These are phyloP conservation scores for Auriscalpium vulgare DNA, from an alignment of 768 basidiomycete species.

Conservation along the genomic window DNA sequence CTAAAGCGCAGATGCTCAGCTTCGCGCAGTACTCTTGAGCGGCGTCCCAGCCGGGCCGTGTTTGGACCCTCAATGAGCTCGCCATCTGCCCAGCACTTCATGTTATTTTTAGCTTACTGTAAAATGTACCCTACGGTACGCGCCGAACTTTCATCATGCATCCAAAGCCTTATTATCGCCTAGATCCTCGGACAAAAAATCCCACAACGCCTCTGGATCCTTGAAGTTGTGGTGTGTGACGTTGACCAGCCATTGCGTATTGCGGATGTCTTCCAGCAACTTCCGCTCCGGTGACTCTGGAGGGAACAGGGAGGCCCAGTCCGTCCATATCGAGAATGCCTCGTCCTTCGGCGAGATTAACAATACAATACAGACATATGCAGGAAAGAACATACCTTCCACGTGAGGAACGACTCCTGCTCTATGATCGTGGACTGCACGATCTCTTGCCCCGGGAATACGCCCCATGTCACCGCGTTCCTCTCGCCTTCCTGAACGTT, in stretches of 20 bases:
- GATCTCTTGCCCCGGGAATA: slow-evolving; percentile 95
- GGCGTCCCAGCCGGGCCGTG: no score
- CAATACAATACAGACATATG: neutral
- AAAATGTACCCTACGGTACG: no score
- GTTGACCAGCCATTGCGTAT: slow-evolving; percentile 83
- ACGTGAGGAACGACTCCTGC: slow-evolving; percentile 85
- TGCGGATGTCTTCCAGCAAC: slow-evolving; percentile 63
- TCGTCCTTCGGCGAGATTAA: slow-evolving; percentile 59
- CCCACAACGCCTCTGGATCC: slow-evolving; percentile 70
- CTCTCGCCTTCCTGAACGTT: slow-evolving; percentile 74
- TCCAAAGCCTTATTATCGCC: neutral
- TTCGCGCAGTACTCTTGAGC: no score
- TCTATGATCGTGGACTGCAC: slow-evolving; percentile 96
- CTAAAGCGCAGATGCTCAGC: no score
- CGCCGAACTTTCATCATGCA: no score
- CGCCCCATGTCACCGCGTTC: slow-evolving; percentile 98
- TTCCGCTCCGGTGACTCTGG: slow-evolving; percentile 63
- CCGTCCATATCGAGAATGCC: slow-evolving; percentile 91
- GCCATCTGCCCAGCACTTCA: no score
- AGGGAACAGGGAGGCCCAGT: slow-evolving; percentile 87
- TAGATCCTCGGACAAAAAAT: slow-evolving; percentile 53
- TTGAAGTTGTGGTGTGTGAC: slow-evolving; percentile 93
- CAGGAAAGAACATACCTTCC: slow-evolving; percentile 64
- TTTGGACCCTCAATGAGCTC: no score
- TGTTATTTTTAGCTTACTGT: no score